Base-by-base conservation (phyloP, 768 basidiomycete genomes). In the Punctularia strigosozonata region DNA sequence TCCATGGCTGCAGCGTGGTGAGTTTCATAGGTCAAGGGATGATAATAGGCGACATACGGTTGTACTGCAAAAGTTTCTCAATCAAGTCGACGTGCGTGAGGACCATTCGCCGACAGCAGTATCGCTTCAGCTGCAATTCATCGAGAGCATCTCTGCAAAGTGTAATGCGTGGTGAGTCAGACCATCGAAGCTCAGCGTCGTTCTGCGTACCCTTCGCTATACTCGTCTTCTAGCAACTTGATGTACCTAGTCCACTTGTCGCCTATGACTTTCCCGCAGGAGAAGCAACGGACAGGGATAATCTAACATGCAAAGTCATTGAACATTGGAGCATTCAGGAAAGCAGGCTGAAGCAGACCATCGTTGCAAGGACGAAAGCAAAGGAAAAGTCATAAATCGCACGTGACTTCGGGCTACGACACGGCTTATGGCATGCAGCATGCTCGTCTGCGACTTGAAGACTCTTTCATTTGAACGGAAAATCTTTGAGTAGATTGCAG, bases 91-190 rank as follows among this genome's bases (percentile, higher is more conserved):
- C 94, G 57, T 98, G 94, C 0, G 94, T 97, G 39, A 97, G 65
- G 4, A 98, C 87, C 94, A 97, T 98, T 34, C 94, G 75, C 33
- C 92, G 72, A 61, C 94, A 97, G 61, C 94, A 98, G 54, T 98
- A 98, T 40, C 94, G 66, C 59, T 88, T 92, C 32, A 98, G 62
- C 47, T 91, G 84, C 2, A 94, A 65, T 49, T 84, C 78, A 44
- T 92, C 89, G 31, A 95, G 70, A 4, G 90, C 89, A 39, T 94
- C 89, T 49, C 91, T 94, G 46, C 31, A 1, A 17, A 17, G 25
- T 5, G 8, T 6, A 21, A 33, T 20, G 36, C n/a, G n/a, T n/a
- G n/a, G n/a, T n/a, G n/a, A n/a, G n/a, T n/a, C n/a, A n/a, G n/a
- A n/a, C n/a, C n/a, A n/a, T n/a, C n/a, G n/a, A n/a, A n/a, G n/a